A percentile compares a stretch with the other conserved stretches of the same genome.
Conservation (phyloP, 768 basidiomycete genomes). For the Rhizopogon sp. region DNA sequence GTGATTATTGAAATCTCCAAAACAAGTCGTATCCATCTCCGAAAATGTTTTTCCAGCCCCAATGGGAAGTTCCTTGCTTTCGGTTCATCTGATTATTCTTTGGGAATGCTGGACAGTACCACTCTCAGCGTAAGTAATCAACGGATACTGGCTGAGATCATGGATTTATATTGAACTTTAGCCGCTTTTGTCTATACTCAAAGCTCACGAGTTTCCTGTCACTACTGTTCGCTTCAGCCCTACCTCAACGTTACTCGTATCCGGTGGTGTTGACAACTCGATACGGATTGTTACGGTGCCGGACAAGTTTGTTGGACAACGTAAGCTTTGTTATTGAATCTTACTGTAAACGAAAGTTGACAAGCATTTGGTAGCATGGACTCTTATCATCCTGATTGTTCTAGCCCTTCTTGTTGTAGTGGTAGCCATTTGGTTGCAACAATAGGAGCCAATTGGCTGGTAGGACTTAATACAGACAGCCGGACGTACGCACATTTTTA, state of each 20-base stretch:
- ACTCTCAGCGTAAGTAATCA: constrained; percentile 61
- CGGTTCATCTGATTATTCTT: constrained; percentile 81
- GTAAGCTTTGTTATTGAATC: constrained; percentile 37
- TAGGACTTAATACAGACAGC: not conserved
- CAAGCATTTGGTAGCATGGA: constrained; percentile 30
- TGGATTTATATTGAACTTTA: constrained; percentile 25
- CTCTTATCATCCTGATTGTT: constrained; percentile 33
- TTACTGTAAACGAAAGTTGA: constrained; percentile 3
- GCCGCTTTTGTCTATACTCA: constrained; percentile 85
- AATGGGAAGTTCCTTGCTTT: constrained; percentile 82
- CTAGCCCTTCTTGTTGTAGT: constrained; percentile 39
- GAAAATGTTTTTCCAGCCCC: constrained; percentile 39
- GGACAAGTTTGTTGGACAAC: constrained; percentile 40
- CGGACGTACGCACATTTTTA: not conserved
- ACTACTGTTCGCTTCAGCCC: constrained; percentile 90
- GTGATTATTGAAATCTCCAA: constrained; percentile 12
- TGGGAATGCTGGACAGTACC: constrained; percentile 78
- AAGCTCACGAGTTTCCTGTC: constrained; percentile 92
- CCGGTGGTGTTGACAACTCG: constrained; percentile 88
- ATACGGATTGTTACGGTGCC: constrained; percentile 79
- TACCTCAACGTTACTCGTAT: constrained; percentile 71
- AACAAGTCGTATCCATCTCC: constrained; percentile 3
- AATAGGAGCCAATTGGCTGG: not conserved
- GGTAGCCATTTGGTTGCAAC: constrained; percentile 37
- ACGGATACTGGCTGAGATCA: not conserved